A percentile compares a stretch with the other conserved stretches of the same genome.
Conservation (phyloP, 345 rosid species). For the Bruguiera parviflora region DNA sequence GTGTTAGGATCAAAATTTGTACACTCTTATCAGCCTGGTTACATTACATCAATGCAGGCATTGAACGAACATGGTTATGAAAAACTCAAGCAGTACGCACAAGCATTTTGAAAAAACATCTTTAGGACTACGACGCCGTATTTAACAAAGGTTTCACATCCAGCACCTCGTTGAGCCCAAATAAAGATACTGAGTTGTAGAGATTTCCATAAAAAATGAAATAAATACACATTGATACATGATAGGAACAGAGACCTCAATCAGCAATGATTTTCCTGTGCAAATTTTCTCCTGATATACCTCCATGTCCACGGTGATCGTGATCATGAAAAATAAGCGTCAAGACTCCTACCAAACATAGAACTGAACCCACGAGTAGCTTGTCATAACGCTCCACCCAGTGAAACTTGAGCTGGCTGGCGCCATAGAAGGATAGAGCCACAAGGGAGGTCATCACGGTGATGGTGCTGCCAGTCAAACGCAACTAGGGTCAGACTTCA, state of each 20-base stretch:
- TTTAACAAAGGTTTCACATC: background rate
- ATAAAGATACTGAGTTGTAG: background rate
- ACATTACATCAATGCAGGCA: too few species aligned
- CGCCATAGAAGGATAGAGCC: conserved; percentile 94
- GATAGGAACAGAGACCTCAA: conserved; percentile 18
- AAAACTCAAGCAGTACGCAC: too few species aligned
- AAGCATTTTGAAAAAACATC: too few species aligned
- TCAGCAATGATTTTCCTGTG: conserved; percentile 65
- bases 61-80: too few species aligned
- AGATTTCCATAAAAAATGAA: background rate
- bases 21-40: too few species aligned
- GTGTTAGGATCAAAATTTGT: too few species aligned
- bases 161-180: background rate
- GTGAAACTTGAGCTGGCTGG: conserved; percentile 92
- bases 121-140: too few species aligned
- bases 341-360: conserved; percentile 86
- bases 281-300: conserved; percentile 34
- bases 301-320: conserved; percentile 40
- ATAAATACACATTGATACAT: background rate
- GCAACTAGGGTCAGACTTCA: too few species aligned
- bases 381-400: conserved; percentile 98
- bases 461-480: conserved; percentile 61
- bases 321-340: conserved; percentile 90
- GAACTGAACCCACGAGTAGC: conserved; percentile 88
- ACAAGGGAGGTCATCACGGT: conserved; percentile 93